Base-by-base conservation (phyloP, 371 early-diverging fungal genomes). In the Circinella minor region DNA sequence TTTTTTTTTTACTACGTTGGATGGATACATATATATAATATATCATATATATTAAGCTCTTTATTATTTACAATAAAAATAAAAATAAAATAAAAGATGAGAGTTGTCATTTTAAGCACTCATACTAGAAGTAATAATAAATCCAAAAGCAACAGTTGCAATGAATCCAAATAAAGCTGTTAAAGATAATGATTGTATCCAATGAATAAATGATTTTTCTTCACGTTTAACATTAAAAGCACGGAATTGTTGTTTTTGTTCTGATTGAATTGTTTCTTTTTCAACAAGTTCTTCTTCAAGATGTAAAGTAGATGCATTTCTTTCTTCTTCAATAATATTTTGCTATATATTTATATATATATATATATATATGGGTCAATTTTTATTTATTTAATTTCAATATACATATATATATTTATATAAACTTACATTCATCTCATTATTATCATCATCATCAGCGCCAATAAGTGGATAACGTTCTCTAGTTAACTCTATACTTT, bases 401-500 rank as follows among this genome's bases (percentile, higher is more conserved):
- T n/a, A n/a, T n/a, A n/a, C n/a, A n/a, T 48, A 36, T 11, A 61
- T 18, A 61, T 38, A 61, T 7, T 4, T n/a, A 27, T 38, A 8
- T 4, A n/a, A 51, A 51, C 51, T 51, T 51, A 51, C 51, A 51
- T 8, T 51, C 1, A n/a, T 15, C 1, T 51, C 65, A 18, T 65
- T 17, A 17, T 20, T 17, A 17, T 20, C 36, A 36, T 54, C 15
- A 36, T 65, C 51, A 51, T 65, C 65, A 3, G 20, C 14, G 1
- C 51, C 65, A 18, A 65, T 54, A n/a, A 81, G 71, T n/a, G 79
- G 81, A 63, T 81, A 84, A 49, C 77, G 75, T 57, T 68, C 72
- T 47, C 76, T 76, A 54, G 93, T 92, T 67, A 96, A 77, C 77
- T 97, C 95, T 5, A 96, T 85, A 71, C 90, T 93, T 71, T 95